Conservation (phyloP, 305 asterid genomes). For the Coffea humblotiana region DNA sequence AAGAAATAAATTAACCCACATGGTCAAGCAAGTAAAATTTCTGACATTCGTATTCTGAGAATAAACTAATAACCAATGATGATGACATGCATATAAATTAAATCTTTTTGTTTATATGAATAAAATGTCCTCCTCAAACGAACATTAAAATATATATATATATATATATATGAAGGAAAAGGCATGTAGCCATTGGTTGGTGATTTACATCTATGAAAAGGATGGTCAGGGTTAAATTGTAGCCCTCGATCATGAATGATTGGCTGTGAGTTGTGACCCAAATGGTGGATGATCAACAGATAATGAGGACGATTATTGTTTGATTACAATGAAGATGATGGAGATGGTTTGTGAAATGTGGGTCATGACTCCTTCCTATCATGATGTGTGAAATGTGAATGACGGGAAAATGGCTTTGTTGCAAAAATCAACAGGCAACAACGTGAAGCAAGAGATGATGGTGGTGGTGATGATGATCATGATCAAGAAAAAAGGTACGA, state of each 20-base stretch:
- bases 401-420: background rate
- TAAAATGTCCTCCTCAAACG: constrained; percentile 12
- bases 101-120: background rate
- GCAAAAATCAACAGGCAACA: background rate
- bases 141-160: background rate
- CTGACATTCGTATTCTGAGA: background rate
- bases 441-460: background rate
- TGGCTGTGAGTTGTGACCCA: constrained; percentile 9
- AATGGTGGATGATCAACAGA: constrained; percentile 8
- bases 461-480: background rate
- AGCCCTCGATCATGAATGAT: constrained; percentile 15
- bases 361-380: constrained; percentile 4
- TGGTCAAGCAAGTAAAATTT: background rate
- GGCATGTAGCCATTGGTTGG: constrained; percentile 18
- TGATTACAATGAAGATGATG: constrained; percentile 14
- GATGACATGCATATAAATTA: no score
- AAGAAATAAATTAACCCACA: background rate
- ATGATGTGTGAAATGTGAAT: background rate
- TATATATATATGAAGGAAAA: no score
- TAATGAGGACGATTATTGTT: background rate
- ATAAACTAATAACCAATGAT: background rate
- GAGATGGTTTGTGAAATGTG: constrained; percentile 15
- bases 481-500: background rate
- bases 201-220: constrained; percentile 3
- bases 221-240: background rate